Conservation (phyloP, 371 early-diverging fungal genomes). For the Rhizomucor pusillus region DNA sequence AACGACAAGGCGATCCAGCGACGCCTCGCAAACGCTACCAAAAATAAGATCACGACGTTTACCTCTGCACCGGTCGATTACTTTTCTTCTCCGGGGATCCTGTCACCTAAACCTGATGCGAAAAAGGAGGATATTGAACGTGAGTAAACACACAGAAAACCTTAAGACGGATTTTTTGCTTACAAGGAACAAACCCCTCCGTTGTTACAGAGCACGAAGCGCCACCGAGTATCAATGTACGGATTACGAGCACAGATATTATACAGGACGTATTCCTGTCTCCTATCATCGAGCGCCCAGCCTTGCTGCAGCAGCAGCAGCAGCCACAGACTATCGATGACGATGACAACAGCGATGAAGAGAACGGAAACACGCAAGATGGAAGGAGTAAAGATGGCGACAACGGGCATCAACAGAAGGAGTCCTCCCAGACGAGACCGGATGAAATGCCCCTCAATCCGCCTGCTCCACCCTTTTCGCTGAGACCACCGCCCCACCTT, state of each 20-base stretch:
- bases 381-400: too few species aligned
- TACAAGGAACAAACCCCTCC: too few species aligned
- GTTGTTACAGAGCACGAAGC: slow-evolving; percentile 5
- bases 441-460: slow-evolving; percentile 5
- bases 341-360: too few species aligned
- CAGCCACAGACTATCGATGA: background rate
- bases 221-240: slow-evolving; percentile 20
- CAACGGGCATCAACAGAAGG: background rate
- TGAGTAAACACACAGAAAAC: background rate
- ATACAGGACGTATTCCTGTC: slow-evolving; percentile 20
- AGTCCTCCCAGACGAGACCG: slow-evolving; percentile 12
- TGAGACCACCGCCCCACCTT: slow-evolving; percentile 40
- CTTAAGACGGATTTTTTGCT: too few species aligned
- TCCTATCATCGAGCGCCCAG: slow-evolving; percentile 15
- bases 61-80: slow-evolving; percentile 12
- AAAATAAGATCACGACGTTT: slow-evolving; percentile 5
- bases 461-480: slow-evolving; percentile 18
- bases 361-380: too few species aligned
- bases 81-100: slow-evolving; percentile 13
- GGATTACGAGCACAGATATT: slow-evolving; percentile 16
- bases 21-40: slow-evolving; percentile 5
- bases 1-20: slow-evolving; percentile 10
- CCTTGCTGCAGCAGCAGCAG: slow-evolving; percentile 3
- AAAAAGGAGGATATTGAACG: background rate
- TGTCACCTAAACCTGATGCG: slow-evolving; percentile 3